A percentile compares a stretch with the other conserved stretches of the same genome.
phyloP scores from a whole-genome alignment of 495 filamentous ascomycete species.

The Penicillium tannophilum region DNA sequence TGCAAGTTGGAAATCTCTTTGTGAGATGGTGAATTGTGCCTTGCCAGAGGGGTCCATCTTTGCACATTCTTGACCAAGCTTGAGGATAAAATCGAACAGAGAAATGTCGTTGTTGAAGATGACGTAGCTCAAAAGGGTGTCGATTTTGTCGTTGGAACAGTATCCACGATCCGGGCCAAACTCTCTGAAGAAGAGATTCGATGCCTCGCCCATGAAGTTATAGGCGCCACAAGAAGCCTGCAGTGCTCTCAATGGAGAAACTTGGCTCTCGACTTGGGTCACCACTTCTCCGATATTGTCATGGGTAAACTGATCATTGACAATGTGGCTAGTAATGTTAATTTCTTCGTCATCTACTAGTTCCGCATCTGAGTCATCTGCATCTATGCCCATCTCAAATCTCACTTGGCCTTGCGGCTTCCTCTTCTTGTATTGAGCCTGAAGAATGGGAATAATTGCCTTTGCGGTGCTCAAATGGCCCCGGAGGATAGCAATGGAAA shows the following conservation, averaged over 20 bases:
- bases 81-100: conserved; percentile 50
- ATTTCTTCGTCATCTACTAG: conserved; percentile 35
- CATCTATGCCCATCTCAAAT: conserved; percentile 43
- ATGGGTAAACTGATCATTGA: conserved; percentile 66
- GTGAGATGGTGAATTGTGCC: conserved; percentile 22
- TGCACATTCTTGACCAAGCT: conserved; percentile 35
- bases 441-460: conserved; percentile 64
- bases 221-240: conserved; percentile 24
- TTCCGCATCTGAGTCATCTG: conserved; percentile 29
- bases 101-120: conserved; percentile 39
- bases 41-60: conserved; percentile 21
- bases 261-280: conserved; percentile 61
- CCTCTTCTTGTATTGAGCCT: conserved; percentile 61
- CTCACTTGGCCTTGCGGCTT: conserved; percentile 40
- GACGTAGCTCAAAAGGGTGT: conserved; percentile 34
- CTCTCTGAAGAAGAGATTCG: not conserved
- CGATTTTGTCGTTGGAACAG: not conserved
- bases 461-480: conserved; percentile 63
- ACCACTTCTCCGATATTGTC: conserved; percentile 68
- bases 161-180: not conserved
- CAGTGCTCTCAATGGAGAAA: conserved; percentile 52
- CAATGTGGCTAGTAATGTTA: conserved; percentile 44
- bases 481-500: conserved; percentile 64
- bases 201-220: conserved; percentile 33
- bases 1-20: conserved; percentile 37